These are phyloP conservation scores for Cryphonectria naterciae DNA, from an alignment of 2,329 filamentous ascomycete species.

Conservation along the genomic window DNA sequence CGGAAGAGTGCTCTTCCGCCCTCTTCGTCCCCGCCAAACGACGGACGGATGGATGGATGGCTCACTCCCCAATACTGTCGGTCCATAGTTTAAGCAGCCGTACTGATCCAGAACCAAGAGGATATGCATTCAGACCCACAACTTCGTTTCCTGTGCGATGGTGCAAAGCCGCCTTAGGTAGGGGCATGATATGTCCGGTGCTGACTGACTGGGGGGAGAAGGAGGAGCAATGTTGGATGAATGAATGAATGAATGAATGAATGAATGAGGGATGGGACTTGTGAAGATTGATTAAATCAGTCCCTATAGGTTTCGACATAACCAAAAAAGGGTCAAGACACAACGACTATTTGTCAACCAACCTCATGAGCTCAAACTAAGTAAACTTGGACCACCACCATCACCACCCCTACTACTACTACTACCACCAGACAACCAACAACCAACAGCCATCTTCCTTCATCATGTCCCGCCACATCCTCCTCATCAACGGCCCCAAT, in stretches of 20 bases:
- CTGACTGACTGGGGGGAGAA: not conserved
- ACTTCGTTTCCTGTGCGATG: not conserved
- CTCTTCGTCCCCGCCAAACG: not conserved
- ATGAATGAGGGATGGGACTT: not conserved
- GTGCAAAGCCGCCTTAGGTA: not conserved
- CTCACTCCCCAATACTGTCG: not conserved
- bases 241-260: not conserved
- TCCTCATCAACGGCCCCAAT: slow-evolving; percentile 82
- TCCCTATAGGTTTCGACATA: not conserved
- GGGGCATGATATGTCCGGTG: not conserved
- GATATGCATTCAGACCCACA: not conserved
- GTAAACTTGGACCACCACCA: not conserved
- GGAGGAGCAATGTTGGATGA: not conserved
- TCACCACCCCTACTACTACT: no score
- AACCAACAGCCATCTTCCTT: not conserved
- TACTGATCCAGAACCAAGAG: not conserved
- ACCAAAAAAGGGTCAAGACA: not conserved
- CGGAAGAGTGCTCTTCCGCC: slow-evolving; percentile 25
- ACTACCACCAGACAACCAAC: not conserved
- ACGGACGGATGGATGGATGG: not conserved
- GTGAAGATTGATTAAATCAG: not conserved
- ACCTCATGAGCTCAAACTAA: not conserved
- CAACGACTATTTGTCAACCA: not conserved
- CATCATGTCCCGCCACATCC: slow-evolving; percentile 53
- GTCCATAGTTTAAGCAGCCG: slow-evolving; percentile 7